Evolutionary conservation across 139 green algal species (phyloP), one percentile per base, ranked within the genome.

Genomic region (Penium margaritaceum): DNA sequence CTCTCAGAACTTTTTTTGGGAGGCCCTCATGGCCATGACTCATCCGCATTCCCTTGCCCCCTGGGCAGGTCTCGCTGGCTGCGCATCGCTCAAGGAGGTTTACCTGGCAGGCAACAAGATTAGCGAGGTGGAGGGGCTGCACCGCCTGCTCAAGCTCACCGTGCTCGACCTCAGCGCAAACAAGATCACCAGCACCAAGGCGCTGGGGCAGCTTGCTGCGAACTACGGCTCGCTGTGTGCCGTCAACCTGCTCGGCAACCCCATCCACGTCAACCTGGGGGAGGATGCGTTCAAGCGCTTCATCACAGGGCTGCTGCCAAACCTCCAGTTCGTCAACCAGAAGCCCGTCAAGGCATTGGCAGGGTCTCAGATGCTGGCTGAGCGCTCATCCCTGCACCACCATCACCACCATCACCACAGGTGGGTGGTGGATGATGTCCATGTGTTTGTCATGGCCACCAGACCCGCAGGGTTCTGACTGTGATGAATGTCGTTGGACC

Each of bases 91-190:
- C 30, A 24, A 34, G 27, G 73, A 80, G 66, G 47, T 80, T 21
- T 77, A 80, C 63, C 66, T 80, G 1, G 64, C 33, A 21, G 64
- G 51, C 19, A 80, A 80, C 38, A 80, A 77, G 66, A 68, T 80
- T n/a, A 70, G 73, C 33, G 73, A 80, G 32, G 43, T 80, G 29
- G 73, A 80, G 44, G 73, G 73, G 34, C 73, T 80, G 46, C 73
- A 80, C 73, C 73, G 73, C 34, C 63, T 80, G 53, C 73, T 80
- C n/a, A 80, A 80, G 73, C 73, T 80, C 21, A 36, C 35, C 4
- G 73, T 80, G 63, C 66, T 80, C 3, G 73, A 80, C 73, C 36
- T 80, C 32, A 46, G 64, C 41, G 30, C 3, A 30, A 80, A 80
- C 73, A 76, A 77, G 64, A 32, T 80, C 37, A 80, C 65, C 55